Evolutionary conservation across 2,329 filamentous ascomycete species (phyloP).

Genomic region (Talaromyces sp.): DNA sequence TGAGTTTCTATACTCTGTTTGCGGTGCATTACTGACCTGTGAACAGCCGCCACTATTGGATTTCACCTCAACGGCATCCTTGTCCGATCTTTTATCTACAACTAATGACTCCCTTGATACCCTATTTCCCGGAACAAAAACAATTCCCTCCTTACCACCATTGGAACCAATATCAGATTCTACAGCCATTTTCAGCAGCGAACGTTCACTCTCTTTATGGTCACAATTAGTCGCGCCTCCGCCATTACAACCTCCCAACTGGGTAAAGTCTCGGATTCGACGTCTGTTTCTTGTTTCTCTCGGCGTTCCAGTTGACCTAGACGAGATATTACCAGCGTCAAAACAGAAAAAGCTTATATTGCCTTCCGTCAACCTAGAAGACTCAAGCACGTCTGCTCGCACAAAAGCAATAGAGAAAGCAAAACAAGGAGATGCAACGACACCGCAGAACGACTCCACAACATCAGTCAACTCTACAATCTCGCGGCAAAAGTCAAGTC

Average conservation of each 20-base stretch:
- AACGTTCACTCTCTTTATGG: constrained; percentile 88
- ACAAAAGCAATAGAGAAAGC: constrained; percentile 36
- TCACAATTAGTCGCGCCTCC: constrained; percentile 93
- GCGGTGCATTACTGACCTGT: neutral
- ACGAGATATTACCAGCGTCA: constrained; percentile 93
- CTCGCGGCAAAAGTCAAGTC: constrained; percentile 31
- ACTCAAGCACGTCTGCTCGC: constrained; percentile 57
- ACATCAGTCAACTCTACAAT: constrained; percentile 28
- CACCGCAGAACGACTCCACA: constrained; percentile 30
- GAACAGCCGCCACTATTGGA: constrained; percentile 46
- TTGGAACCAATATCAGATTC: constrained; percentile 44
- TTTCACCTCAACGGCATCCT: constrained; percentile 54
- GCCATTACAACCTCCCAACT: constrained; percentile 91
- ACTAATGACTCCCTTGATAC: constrained; percentile 43
- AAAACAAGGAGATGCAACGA: constrained; percentile 35
- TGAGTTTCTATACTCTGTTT: constrained; percentile 37
- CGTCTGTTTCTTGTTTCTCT: constrained; percentile 93
- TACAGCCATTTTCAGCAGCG: constrained; percentile 71
- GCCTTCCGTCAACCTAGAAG: constrained; percentile 67
- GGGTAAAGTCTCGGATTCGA: constrained; percentile 93
- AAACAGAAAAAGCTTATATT: constrained; percentile 98
- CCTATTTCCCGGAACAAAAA: constrained; percentile 45
- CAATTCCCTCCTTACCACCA: constrained; percentile 34
- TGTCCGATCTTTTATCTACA: constrained; percentile 43
- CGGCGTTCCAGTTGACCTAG: constrained; percentile 91